These are phyloP conservation scores for Lepidium campestre DNA, from an alignment of 441 rosid genomes.

Conservation along the genomic window DNA sequence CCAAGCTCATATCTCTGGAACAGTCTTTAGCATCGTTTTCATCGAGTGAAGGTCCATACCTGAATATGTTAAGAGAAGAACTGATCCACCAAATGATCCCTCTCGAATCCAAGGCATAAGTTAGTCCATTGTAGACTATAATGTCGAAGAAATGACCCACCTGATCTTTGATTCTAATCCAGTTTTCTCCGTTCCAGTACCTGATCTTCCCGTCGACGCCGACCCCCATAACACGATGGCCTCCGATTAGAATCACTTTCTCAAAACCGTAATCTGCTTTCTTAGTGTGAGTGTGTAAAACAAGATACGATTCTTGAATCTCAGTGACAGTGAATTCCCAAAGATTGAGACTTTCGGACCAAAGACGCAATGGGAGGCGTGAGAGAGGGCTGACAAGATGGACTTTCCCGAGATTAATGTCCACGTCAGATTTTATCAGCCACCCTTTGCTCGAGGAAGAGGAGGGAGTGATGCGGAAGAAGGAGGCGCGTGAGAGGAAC, in stretches of 20 bases:
- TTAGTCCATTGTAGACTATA: not conserved
- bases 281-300: not conserved
- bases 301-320: not conserved
- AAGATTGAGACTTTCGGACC: not conserved
- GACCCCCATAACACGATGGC: no score
- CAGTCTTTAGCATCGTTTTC: not conserved
- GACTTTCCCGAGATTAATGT: not conserved
- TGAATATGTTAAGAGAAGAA: constrained; percentile 1
- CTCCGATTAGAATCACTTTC: no score
- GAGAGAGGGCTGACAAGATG: constrained; percentile 21
- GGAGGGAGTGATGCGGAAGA: not conserved
- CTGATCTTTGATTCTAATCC: not conserved
- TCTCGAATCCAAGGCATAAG: constrained; percentile 16
- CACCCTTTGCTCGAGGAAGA: not conserved
- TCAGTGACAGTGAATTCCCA: not conserved
- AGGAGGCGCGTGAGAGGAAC: not conserved
- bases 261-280: not conserved
- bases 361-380: not conserved
- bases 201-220: not conserved
- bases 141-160: not conserved
- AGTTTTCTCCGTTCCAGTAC: constrained; percentile 3
- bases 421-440: not conserved
- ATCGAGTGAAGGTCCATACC: constrained; percentile 19
- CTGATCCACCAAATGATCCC: constrained; percentile 24
- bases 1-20: not conserved